These are phyloP conservation scores for Saccharomyces pastorianus DNA, from an alignment of 1,139 yeast species.

Conservation along the genomic window DNA sequence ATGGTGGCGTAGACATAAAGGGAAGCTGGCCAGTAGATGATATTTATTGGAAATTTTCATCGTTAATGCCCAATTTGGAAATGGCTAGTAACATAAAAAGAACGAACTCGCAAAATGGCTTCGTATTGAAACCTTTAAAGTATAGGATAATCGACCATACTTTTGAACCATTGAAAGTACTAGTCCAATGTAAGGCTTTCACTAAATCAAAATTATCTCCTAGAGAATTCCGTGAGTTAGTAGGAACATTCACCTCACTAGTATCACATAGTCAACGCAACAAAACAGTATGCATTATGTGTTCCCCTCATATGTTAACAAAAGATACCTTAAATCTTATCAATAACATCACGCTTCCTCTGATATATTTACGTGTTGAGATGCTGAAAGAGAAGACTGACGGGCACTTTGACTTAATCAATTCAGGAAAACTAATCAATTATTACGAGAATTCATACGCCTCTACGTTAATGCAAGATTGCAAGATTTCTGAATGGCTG, in stretches of 20 bases:
- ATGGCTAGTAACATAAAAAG: conserved; percentile 2
- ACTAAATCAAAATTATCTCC: conserved; percentile 43
- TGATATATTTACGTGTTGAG: conserved; percentile 43
- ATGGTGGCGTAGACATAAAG: conserved; percentile 62
- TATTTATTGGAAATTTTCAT: conserved; percentile 11
- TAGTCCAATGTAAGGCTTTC: conserved; percentile 54
- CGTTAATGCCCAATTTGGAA: neutral
- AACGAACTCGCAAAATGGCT: conserved; percentile 30
- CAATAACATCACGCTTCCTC: conserved; percentile 47
- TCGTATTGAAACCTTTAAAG: conserved; percentile 23
- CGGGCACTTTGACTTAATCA: conserved; percentile 34
- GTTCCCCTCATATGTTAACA: conserved; percentile 56
- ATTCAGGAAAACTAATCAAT: conserved; percentile 35
- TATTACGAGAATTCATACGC: conserved; percentile 29
- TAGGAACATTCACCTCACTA: conserved; percentile 47
- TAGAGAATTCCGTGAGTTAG: conserved; percentile 47
- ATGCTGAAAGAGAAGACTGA: conserved; percentile 16
- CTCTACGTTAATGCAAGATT: conserved; percentile 21
- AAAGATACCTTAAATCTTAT: conserved; percentile 50
- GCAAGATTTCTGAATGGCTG: conserved; percentile 26
- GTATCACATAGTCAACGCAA: conserved; percentile 26
- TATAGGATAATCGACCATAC: conserved; percentile 10
- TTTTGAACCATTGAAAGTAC: conserved; percentile 23
- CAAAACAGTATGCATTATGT: conserved; percentile 38
- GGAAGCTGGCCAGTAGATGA: conserved; percentile 48